Conservation (phyloP, 371 early-diverging fungal species). For the Nematocida homosporus region DNA sequence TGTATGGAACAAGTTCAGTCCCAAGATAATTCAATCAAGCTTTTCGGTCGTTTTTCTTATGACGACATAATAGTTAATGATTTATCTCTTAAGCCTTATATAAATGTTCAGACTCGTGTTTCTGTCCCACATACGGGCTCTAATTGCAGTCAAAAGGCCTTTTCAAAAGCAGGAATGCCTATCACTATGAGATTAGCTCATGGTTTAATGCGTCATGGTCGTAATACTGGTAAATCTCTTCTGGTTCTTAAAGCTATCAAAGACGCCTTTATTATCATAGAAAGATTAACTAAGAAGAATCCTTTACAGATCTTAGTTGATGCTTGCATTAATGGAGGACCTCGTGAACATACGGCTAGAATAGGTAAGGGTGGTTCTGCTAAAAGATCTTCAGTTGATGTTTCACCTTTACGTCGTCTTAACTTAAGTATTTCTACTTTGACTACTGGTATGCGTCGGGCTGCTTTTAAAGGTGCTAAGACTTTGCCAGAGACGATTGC, state of each 20-base stretch:
- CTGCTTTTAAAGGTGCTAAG: conserved; percentile 89
- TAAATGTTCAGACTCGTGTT: conserved; percentile 59
- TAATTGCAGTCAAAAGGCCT: conserved; percentile 42
- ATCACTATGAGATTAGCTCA: conserved; percentile 97
- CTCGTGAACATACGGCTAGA: conserved; percentile 98
- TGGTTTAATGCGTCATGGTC: conserved; percentile 99
- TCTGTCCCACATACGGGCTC: conserved; percentile 66
- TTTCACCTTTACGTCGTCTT: conserved; percentile 94
- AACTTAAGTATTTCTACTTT: conserved; percentile 90
- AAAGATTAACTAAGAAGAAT: conserved; percentile 94
- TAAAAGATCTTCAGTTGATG: conserved; percentile 99
- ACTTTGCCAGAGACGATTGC: conserved; percentile 98
- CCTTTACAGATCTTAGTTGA: conserved; percentile 97
- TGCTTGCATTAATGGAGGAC: conserved; percentile 99
- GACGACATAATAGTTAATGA: conserved; percentile 64
- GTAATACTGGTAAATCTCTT: conserved; percentile 99
- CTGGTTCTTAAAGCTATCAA: conserved; percentile 95
- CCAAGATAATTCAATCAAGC: conserved; percentile 48
- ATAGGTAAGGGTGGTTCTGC: conserved; percentile 97
- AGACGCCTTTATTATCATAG: conserved; percentile 97
- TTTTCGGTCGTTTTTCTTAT: conserved; percentile 64
- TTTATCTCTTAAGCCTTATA: conserved; percentile 60
- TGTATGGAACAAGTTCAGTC: conserved; percentile 49
- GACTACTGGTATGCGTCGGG: conserved; percentile 84
- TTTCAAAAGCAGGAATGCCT: conserved; percentile 75